Percentiles rank a stretch among this genome's conserved stretches.
Evolutionary conservation across 352 stramenopile genomes (phyloP).

Genomic region (Globisporangium carolinianum): DNA sequence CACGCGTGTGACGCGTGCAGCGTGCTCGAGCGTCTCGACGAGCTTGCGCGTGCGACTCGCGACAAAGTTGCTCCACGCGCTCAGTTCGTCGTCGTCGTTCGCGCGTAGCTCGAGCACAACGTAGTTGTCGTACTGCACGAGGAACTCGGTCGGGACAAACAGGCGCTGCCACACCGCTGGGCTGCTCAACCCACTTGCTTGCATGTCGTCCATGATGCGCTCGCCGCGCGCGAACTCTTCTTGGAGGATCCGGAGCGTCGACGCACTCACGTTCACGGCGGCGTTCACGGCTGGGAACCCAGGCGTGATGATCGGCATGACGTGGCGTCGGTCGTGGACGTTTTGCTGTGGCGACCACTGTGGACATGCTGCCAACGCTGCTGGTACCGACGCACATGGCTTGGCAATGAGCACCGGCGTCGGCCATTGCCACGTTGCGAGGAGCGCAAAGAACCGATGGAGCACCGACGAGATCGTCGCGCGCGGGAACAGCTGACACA

Average conservation of each 20-base stretch:
- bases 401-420: slow-evolving; percentile 71
- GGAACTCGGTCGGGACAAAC: slow-evolving; percentile 66
- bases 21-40: slow-evolving; percentile 76
- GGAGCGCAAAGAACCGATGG: slow-evolving; percentile 75
- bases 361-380: slow-evolving; percentile 17
- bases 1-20: slow-evolving; percentile 43
- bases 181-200: slow-evolving; percentile 47
- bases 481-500: slow-evolving; percentile 86
- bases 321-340: slow-evolving; percentile 67
- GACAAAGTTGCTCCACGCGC: slow-evolving; percentile 71
- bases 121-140: slow-evolving; percentile 83
- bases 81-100: slow-evolving; percentile 46
- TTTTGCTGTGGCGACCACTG: slow-evolving; percentile 76
- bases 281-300: slow-evolving; percentile 81
- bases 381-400: too few species aligned
- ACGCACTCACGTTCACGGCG: slow-evolving; percentile 75
- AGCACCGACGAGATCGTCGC: slow-evolving; percentile 64
- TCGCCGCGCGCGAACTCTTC: slow-evolving; percentile 75
- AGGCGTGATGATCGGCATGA: slow-evolving; percentile 86
- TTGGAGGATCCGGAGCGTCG: slow-evolving; percentile 62
- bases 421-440: slow-evolving; percentile 74
- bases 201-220: slow-evolving; percentile 70
- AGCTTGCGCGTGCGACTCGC: slow-evolving; percentile 78
- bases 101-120: slow-evolving; percentile 55
- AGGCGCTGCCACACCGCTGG: slow-evolving; percentile 70